Conservation (phyloP, 306 rosid species). For the Rosa multiflora region DNA sequence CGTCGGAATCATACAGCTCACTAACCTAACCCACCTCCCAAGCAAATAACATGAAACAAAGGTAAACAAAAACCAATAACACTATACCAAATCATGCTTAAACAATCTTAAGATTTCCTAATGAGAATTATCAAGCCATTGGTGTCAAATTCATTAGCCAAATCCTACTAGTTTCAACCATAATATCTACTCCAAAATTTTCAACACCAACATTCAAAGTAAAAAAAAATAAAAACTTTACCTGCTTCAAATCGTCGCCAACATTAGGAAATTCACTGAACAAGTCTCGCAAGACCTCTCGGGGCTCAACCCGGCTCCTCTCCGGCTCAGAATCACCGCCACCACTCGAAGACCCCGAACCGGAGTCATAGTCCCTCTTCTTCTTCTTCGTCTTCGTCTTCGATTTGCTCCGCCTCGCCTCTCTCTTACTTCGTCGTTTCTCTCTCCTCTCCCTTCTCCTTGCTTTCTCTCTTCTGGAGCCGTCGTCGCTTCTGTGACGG, state of each 20-base stretch:
- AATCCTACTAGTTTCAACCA: not conserved
- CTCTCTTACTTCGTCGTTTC: constrained; percentile 40
- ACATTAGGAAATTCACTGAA: constrained; percentile 67
- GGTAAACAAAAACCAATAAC: not conserved
- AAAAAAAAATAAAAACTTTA: not conserved
- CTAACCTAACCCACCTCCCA: not conserved
- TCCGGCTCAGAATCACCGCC: constrained; percentile 31
- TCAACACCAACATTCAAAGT: not conserved
- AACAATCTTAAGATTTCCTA: not conserved
- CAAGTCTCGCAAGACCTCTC: constrained; percentile 43
- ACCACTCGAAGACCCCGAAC: constrained; percentile 30
- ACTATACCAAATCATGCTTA: not conserved
- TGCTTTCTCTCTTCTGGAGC: constrained; percentile 49
- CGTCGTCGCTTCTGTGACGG: constrained; percentile 44
- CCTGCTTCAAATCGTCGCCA: constrained; percentile 75
- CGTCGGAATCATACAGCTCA: not conserved
- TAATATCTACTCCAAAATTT: not conserved
- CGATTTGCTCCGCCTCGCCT: constrained; percentile 39
- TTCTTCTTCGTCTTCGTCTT: constrained; percentile 36
- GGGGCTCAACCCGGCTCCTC: constrained; percentile 44
- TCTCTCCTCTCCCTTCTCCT: constrained; percentile 49
- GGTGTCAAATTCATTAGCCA: not conserved
- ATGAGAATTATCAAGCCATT: not conserved
- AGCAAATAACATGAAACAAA: not conserved
- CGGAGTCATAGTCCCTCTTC: constrained; percentile 34